Evolutionary conservation across 2,329 filamentous ascomycete species (phyloP), one percentile per base, ranked within the genome.

Genomic region (Aureobasidium sp.): DNA sequence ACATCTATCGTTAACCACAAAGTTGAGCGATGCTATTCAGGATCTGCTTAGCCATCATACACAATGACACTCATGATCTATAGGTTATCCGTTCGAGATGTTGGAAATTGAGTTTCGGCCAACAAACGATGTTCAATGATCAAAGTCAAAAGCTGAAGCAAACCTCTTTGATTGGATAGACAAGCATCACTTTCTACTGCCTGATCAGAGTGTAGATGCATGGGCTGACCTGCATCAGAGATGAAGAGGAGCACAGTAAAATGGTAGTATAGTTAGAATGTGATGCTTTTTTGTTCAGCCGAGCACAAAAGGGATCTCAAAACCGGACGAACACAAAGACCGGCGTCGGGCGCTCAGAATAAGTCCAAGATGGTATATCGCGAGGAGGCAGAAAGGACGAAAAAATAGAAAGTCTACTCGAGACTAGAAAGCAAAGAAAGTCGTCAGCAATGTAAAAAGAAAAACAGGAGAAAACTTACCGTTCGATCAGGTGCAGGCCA

Each of bases 401-500:
- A 44, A 42, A 60, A 10, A 60, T 32, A 34, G 15, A 46, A 42
- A 39, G 20, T 44, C 55, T 62, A 67, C 63, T 64, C 62, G 32
- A 66, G 53, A 37, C 63, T 67, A 17, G 10, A 60, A 34, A n/a
- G 20, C 34, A 29, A 47, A 46, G 12, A 17, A 15, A 57, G 2
- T 8, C 5, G 32, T 58, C 42, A 58, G 55, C 42, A 58, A 29
- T 10, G 39, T 41, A 36, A 44, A 34, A 42, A 44, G 34, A 20
- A 13, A 37, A 41, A 27, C 1, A 56, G 13, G 32, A 37, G 12
- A 13, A 36, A 12, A 72, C 79, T 66, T 82, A 95, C 91, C 92
- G 88, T 79, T 97, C 89, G 77, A 99, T 99, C 77, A 99, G 80
- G 78, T 99, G 94, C 71, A 97, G 80, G 0, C 94, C 94, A 58